Conservation (phyloP, 1,139 yeast species). For the Sugiyamaella neomexicana region DNA sequence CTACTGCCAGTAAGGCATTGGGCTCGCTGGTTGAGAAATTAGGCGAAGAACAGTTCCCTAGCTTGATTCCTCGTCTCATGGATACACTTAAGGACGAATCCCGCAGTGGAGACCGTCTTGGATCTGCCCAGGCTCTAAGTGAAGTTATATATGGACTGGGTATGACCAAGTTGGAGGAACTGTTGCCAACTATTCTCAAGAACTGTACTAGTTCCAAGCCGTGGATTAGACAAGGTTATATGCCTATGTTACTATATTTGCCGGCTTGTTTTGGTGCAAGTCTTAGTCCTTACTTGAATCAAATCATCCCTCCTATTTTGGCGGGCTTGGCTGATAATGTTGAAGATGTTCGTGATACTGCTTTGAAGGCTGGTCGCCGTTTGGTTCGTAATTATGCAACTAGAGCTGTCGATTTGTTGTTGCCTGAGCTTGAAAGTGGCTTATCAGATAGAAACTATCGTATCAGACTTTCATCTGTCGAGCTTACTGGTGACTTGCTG, state of each 20-base stretch:
- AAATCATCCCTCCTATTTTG: constrained; percentile 86
- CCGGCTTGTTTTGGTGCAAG: constrained; percentile 95
- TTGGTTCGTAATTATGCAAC: constrained; percentile 90
- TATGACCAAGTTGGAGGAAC: constrained; percentile 77
- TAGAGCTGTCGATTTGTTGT: constrained; percentile 86
- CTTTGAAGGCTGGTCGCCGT: constrained; percentile 89
- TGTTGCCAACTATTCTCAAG: constrained; percentile 76
- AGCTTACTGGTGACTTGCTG: constrained; percentile 92
- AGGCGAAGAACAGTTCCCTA: constrained; percentile 96
- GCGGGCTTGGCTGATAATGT: constrained; percentile 87
- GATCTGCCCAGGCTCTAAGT: constrained; percentile 95
- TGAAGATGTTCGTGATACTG: constrained; percentile 84
- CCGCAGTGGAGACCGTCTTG: constrained; percentile 90
- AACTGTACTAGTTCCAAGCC: constrained; percentile 67
- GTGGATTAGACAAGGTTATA: constrained; percentile 85
- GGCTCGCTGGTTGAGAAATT: constrained; percentile 95
- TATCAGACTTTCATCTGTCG: constrained; percentile 90
- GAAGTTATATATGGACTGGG: constrained; percentile 95
- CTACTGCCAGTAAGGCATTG: constrained; percentile 95
- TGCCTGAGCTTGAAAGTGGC: constrained; percentile 93
- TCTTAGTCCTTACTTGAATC: constrained; percentile 83
- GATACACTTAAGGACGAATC: constrained; percentile 74
- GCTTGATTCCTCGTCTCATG: constrained; percentile 77
- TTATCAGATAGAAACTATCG: constrained; percentile 80
- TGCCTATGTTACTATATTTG: constrained; percentile 83